Percentiles rank a stretch among this genome's conserved stretches.
phyloP scores from a whole-genome alignment of 108 stramenopile species.

The Nannochloropsis oceanica region DNA sequence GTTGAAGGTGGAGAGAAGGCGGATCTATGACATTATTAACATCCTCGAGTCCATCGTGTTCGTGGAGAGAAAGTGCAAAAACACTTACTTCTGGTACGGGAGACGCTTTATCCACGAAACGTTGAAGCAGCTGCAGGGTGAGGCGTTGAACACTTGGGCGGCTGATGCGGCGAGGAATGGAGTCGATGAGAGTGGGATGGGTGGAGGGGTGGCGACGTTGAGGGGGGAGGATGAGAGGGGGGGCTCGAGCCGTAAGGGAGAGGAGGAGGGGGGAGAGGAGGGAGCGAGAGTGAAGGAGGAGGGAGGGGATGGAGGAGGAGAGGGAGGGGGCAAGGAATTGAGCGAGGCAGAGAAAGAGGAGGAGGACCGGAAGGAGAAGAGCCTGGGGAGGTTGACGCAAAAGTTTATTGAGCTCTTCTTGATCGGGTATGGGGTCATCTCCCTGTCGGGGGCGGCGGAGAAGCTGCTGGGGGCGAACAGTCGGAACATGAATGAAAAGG shows the following conservation, averaged over 20 bases:
- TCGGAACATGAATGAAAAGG: constrained; percentile 33
- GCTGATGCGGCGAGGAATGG: background rate
- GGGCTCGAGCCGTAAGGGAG: background rate
- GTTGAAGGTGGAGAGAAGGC: constrained; percentile 66
- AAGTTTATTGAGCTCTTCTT: constrained; percentile 71
- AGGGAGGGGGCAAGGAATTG: background rate
- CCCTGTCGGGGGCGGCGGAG: constrained; percentile 26
- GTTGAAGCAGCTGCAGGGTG: constrained; percentile 52
- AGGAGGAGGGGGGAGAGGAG: background rate
- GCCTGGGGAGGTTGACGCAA: constrained; percentile 56
- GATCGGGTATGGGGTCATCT: constrained; percentile 37
- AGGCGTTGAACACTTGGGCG: constrained; percentile 33
- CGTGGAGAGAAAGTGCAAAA: constrained; percentile 59
- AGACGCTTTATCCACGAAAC: constrained; percentile 40
- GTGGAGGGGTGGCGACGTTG: background rate
- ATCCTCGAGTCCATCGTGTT: constrained; percentile 67
- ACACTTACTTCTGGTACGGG: constrained; percentile 74
- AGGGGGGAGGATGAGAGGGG: background rate
- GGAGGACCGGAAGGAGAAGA: constrained; percentile 42
- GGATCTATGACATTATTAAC: constrained; percentile 88
- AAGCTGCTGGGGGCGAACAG: constrained; percentile 1
- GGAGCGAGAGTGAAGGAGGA: background rate
- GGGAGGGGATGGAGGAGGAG: background rate
- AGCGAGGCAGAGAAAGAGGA: background rate
- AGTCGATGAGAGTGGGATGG: background rate